Conservation (phyloP, 2,329 filamentous ascomycete species). For the Monilinia fructicola region DNA sequence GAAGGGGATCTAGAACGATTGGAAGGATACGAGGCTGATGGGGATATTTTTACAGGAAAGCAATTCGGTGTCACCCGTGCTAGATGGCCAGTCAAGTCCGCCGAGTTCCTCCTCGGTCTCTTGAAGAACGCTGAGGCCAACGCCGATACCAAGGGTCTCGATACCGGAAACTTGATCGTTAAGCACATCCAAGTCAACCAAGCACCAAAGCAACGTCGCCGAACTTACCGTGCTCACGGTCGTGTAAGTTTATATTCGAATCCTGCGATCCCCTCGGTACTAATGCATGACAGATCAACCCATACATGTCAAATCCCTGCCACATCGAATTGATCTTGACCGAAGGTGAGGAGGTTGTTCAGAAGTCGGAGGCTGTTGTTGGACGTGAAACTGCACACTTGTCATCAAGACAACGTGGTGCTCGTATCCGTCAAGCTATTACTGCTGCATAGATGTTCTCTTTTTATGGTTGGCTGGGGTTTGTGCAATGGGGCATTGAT, state of each 20-base stretch:
- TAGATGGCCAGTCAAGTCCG: slow-evolving; percentile 99
- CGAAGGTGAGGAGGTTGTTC: slow-evolving; percentile 92
- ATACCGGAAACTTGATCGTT: slow-evolving; percentile 95
- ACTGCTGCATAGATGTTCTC: slow-evolving; percentile 57
- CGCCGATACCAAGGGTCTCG: slow-evolving; percentile 93
- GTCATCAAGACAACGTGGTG: slow-evolving; percentile 88
- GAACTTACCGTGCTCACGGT: slow-evolving; percentile 99
- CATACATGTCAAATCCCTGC: slow-evolving; percentile 99
- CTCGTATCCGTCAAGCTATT: slow-evolving; percentile 62
- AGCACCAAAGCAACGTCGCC: slow-evolving; percentile 97
- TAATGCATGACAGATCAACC: slow-evolving; percentile 76
- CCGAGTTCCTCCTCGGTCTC: slow-evolving; percentile 94
- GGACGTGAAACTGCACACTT: slow-evolving; percentile 63
- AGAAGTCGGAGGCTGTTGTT: slow-evolving; percentile 75
- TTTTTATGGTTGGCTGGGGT: slow-evolving; percentile 34
- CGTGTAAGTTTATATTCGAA: slow-evolving; percentile 68
- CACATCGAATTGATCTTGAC: slow-evolving; percentile 99
- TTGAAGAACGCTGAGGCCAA: slow-evolving; percentile 98
- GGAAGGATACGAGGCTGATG: slow-evolving; percentile 30
- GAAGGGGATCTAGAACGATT: neutral
- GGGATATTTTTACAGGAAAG: slow-evolving; percentile 67
- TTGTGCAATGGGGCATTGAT: slow-evolving; percentile 34
- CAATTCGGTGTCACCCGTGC: slow-evolving; percentile 97
- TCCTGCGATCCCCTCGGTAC: neutral
- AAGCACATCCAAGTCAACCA: slow-evolving; percentile 99